phyloP scores from a whole-genome alignment of 257 asterid genomes.

The Primulina eburnea region DNA sequence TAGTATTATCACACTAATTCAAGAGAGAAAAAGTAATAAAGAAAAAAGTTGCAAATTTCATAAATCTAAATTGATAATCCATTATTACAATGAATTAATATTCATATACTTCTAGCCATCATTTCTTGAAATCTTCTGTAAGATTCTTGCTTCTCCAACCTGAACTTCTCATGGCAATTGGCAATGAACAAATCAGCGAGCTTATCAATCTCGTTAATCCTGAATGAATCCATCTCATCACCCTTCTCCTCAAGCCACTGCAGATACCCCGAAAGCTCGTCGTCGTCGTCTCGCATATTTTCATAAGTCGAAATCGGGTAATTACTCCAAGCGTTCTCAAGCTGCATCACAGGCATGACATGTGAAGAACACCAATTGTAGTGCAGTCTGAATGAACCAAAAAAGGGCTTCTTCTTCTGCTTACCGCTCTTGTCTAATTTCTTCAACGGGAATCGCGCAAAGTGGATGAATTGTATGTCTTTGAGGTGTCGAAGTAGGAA shows the following conservation, averaged over 20 bases:
- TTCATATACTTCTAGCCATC: slow-evolving; percentile 84
- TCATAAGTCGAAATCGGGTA: background rate
- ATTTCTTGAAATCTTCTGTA: slow-evolving; percentile 79
- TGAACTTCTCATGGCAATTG: slow-evolving; percentile 72
- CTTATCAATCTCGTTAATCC: slow-evolving; percentile 52
- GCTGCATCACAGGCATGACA: slow-evolving; percentile 40
- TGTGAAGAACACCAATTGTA: slow-evolving; percentile 88
- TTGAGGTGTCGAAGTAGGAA: slow-evolving; percentile 44
- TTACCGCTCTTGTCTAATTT: slow-evolving; percentile 28
- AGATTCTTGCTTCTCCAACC: slow-evolving; percentile 81
- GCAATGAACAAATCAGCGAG: slow-evolving; percentile 90
- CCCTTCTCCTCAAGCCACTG: slow-evolving; percentile 81
- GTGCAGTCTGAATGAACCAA: slow-evolving; percentile 75
- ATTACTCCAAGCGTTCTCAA: slow-evolving; percentile 3
- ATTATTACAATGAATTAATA: background rate
- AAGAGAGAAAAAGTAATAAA: background rate
- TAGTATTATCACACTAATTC: background rate
- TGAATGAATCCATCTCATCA: slow-evolving; percentile 19
- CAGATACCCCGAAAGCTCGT: slow-evolving; percentile 53
- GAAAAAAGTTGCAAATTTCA: background rate
- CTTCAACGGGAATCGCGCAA: slow-evolving; percentile 31
- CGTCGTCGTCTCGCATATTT: slow-evolving; percentile 3
- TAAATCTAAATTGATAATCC: background rate
- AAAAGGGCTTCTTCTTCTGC: slow-evolving; percentile 41
- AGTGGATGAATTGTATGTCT: slow-evolving; percentile 35